phyloP scores from a whole-genome alignment of 2,329 filamentous ascomycete species.

The Aspergillus bombycis region DNA sequence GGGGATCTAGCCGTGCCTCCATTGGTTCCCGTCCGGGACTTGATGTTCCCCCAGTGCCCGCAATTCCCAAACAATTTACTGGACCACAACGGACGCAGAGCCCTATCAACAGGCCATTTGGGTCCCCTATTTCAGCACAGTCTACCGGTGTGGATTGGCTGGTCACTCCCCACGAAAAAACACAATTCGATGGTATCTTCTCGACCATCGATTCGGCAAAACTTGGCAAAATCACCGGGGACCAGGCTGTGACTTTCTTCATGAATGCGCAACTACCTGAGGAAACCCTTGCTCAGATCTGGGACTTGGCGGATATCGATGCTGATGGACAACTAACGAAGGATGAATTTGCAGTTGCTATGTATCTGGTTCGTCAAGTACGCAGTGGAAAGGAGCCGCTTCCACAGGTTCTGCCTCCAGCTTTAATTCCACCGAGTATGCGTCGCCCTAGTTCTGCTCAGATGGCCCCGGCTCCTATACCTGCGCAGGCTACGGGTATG shows the following conservation, averaged over 20 bases:
- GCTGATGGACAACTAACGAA: slow-evolving; percentile 81
- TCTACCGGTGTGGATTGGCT: slow-evolving; percentile 73
- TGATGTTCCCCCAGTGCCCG: slow-evolving; percentile 61
- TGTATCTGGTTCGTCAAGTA: slow-evolving; percentile 94
- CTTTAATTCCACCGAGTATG: slow-evolving; percentile 84
- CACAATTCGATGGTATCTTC: slow-evolving; percentile 85
- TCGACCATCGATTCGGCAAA: slow-evolving; percentile 77
- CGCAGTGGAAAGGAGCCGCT: slow-evolving; percentile 72
- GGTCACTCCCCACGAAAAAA: slow-evolving; percentile 80
- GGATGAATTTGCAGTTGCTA: slow-evolving; percentile 95
- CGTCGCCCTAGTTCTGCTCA: slow-evolving; percentile 55
- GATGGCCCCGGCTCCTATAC: slow-evolving; percentile 44
- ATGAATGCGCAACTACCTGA: slow-evolving; percentile 89
- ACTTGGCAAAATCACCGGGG: slow-evolving; percentile 84
- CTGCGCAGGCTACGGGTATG: slow-evolving; percentile 48
- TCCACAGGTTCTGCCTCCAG: slow-evolving; percentile 76
- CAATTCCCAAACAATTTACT: slow-evolving; percentile 81
- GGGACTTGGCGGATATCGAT: slow-evolving; percentile 94
- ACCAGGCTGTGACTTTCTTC: slow-evolving; percentile 92
- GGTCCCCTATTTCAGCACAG: slow-evolving; percentile 56
- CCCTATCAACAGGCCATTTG: slow-evolving; percentile 57
- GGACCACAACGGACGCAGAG: slow-evolving; percentile 62
- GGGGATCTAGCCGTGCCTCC: slow-evolving; percentile 56
- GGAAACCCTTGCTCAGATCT: slow-evolving; percentile 88
- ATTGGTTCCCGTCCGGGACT: slow-evolving; percentile 55